Evolutionary conservation across 345 rosid genomes (phyloP), one percentile per base, ranked within the genome.

Genomic region (Capsella bursapastoris): DNA sequence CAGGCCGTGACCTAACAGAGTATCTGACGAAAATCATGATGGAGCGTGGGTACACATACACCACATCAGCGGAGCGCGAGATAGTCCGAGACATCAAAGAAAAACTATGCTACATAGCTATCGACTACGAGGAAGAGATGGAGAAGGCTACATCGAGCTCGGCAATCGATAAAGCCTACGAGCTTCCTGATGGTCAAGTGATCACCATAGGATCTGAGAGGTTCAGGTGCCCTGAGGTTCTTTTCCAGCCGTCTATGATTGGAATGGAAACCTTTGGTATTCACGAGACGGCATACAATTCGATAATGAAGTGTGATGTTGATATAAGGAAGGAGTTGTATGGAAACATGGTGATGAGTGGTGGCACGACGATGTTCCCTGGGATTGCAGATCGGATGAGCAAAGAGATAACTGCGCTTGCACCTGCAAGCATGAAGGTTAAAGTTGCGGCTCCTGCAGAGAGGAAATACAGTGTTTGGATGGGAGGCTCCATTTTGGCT

Each of bases 1-100:
- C 92, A 68, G 92, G 96, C 7, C 96, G 88, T 81, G 96, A 88
- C 70, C 90, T 90, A 53, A 88, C 96, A 0, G 92, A 88, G 50
- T 84, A 87, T 76, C 84, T 88, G 1, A 88, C 83, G 87, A 86
- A 90, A 73, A 84, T 90, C 59, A 73, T 90, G 81, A 88, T 86
- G 0, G 88, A 90, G 80, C 88, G 87, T 71, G 92, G 92, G 16
- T 88, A 86, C 78, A 84, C 89, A 67, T 90, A 84, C 86, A 86
- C 91, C 83, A 86, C 90, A 35, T 73, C 92, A 0, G 96, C 89
- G 0, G 63, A 63, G 18, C 76, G 62, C 11, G 76, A 62, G 60
- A 52, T 62, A 28, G 52, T 62, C 0, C 83, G 90, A 75, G 92
- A 85, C 80, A 81, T 90, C 87, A 90, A 88, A 80, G 92, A 90